Conservation (phyloP, 139 green algal species). For the Prasinococcaceae sp. region DNA sequence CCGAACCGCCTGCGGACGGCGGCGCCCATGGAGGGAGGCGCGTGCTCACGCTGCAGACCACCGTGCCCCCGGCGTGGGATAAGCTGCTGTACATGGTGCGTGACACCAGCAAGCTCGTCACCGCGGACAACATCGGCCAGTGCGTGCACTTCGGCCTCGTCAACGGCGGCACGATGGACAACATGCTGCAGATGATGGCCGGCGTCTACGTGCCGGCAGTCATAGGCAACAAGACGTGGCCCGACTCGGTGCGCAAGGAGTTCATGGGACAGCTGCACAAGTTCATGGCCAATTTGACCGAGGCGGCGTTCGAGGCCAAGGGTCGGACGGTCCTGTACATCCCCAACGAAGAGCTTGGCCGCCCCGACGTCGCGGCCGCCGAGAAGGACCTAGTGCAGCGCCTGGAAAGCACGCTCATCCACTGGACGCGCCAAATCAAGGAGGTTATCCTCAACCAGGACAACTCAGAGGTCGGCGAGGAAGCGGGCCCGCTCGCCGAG, state of each 20-base stretch:
- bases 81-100: slow-evolving; percentile 45
- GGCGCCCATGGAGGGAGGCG: too few relatives aligned
- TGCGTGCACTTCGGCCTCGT: slow-evolving; percentile 37
- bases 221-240: slow-evolving; percentile 44
- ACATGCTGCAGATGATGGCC: slow-evolving; percentile 48
- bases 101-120: slow-evolving; percentile 40
- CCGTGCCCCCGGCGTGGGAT: neutral
- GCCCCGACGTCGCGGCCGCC: slow-evolving; percentile 6
- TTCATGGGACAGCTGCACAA: slow-evolving; percentile 55
- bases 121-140: slow-evolving; percentile 33
- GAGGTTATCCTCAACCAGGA: slow-evolving; percentile 29
- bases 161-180: slow-evolving; percentile 27
- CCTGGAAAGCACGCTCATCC: slow-evolving; percentile 64
- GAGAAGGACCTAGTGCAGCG: slow-evolving; percentile 67
- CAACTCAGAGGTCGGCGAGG: slow-evolving; percentile 13
- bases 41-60: neutral
- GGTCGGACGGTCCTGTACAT: slow-evolving; percentile 70
- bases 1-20: neutral
- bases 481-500: slow-evolving; percentile 54
- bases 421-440: slow-evolving; percentile 75
- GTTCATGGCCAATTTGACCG: slow-evolving; percentile 63
- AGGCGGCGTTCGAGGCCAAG: slow-evolving; percentile 46
- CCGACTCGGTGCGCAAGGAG: slow-evolving; percentile 52
- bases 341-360: slow-evolving; percentile 29
- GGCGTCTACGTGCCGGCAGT: slow-evolving; percentile 53